Percentiles rank a stretch among this genome's conserved stretches.
Conservation (phyloP, 2,329 filamentous ascomycete species). For the Diplodia intermedia region DNA sequence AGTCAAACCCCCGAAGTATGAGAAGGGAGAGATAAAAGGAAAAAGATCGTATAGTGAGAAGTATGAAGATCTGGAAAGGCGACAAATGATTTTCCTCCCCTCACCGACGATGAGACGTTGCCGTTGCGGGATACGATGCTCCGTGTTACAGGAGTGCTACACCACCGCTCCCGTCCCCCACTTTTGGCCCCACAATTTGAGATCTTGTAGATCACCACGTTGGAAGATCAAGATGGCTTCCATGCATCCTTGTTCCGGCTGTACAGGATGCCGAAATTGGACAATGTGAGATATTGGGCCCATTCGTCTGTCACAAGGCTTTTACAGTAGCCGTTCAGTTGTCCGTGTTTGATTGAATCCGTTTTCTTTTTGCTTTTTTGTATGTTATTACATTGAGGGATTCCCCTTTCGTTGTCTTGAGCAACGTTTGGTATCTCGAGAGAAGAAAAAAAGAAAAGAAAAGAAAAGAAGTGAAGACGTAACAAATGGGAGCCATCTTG, state of each 20-base stretch:
- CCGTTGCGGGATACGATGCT: not conserved
- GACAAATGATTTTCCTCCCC: not conserved
- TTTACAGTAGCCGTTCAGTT: not conserved
- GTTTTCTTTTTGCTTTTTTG: not conserved
- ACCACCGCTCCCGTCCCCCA: not conserved
- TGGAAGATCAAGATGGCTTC: not conserved
- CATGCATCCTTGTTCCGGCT: not conserved
- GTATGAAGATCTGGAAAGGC: not conserved
- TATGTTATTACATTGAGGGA: not conserved
- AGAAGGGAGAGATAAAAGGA: no score
- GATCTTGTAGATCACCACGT: not conserved
- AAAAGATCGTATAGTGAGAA: not conserved
- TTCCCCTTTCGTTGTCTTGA: not conserved
- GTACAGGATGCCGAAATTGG: not conserved
- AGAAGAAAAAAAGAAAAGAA: not conserved
- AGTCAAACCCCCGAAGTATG: no score
- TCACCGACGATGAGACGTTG: not conserved
- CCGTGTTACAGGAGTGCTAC: not conserved
- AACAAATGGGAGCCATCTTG: not conserved
- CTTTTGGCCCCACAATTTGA: not conserved
- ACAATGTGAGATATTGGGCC: not conserved
- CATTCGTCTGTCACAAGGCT: not conserved
- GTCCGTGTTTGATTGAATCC: not conserved
- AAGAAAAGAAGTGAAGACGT: not conserved
- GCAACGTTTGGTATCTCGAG: constrained; percentile 7